Conservation (phyloP, 768 basidiomycete species). For the Tephrocybe rancida region DNA sequence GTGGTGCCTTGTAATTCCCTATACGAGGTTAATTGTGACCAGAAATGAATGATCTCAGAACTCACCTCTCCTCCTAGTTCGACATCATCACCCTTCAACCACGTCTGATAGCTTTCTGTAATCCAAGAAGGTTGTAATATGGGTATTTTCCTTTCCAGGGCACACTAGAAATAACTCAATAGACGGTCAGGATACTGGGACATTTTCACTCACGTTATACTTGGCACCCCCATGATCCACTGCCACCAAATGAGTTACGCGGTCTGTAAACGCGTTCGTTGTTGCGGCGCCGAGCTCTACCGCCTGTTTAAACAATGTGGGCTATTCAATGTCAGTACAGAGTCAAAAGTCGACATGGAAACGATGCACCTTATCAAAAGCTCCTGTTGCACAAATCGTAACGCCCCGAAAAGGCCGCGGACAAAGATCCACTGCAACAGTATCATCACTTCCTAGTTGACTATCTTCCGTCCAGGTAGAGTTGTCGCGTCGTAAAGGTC, state of each 20-base stretch:
- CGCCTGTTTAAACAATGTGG: conserved; percentile 73
- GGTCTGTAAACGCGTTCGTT: conserved; percentile 75
- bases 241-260: conserved; percentile 88
- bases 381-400: conserved; percentile 74
- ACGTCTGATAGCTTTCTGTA: conserved; percentile 64
- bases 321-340: conserved; percentile 38
- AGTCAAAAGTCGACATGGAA: neutral
- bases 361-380: conserved; percentile 70
- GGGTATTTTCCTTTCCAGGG: conserved; percentile 77
- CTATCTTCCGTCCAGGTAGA: conserved; percentile 50
- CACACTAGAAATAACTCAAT: conserved; percentile 56
- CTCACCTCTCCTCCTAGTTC: conserved; percentile 62
- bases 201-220: conserved; percentile 56
- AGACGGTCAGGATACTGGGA: conserved; percentile 3
- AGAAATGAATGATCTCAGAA: neutral
- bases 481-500: conserved; percentile 25
- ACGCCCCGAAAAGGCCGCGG: conserved; percentile 71
- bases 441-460: conserved; percentile 48
- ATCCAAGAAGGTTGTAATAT: conserved; percentile 84
- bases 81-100: conserved; percentile 83
- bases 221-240: conserved; percentile 82
- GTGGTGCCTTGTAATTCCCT: conserved; percentile 64
- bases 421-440: conserved; percentile 47
- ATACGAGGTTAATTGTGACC: neutral
- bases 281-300: conserved; percentile 78